Percentiles rank a stretch among this genome's conserved stretches.
These are phyloP conservation scores for Apophysomyces sp. DNA, from an alignment of 371 early-diverging fungal genomes.

Conservation along the genomic window DNA sequence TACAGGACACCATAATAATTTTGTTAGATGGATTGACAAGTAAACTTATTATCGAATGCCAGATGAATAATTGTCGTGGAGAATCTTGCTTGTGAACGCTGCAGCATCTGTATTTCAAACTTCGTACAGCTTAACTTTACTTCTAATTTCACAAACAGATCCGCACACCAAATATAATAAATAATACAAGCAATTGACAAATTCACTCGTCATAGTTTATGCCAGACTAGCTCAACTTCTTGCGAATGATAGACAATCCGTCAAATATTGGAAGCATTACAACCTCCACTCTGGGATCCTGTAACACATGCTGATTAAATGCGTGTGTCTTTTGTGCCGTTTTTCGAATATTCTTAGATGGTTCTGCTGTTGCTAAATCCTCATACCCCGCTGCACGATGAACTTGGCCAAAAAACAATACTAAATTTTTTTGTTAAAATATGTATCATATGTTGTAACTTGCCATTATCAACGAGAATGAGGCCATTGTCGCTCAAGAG, in stretches of 20 bases:
- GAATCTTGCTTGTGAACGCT: too few species aligned
- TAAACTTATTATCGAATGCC: too few species aligned
- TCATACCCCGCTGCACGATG: slow-evolving; percentile 27
- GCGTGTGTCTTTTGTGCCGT: slow-evolving; percentile 44
- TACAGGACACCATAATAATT: too few species aligned
- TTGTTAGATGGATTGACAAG: too few species aligned
- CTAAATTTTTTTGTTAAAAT: slow-evolving; percentile 8
- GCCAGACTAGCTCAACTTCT: slow-evolving; percentile 2
- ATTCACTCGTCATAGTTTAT: too few species aligned
- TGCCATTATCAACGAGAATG: slow-evolving; percentile 61
- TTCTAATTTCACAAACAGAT: too few species aligned
- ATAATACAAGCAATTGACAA: too few species aligned
- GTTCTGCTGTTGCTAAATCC: background rate
- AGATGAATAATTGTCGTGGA: too few species aligned
- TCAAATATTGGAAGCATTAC: slow-evolving; percentile 68
- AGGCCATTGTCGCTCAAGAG: slow-evolving; percentile 50
- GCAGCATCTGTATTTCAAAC: too few species aligned
- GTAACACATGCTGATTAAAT: slow-evolving; percentile 66
- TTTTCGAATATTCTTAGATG: slow-evolving; percentile 31
- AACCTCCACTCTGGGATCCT: slow-evolving; percentile 61
- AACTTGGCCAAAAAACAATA: slow-evolving; percentile 41
- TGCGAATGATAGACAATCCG: slow-evolving; percentile 63
- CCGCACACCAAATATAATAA: too few species aligned
- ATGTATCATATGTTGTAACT: background rate
- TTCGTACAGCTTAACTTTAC: too few species aligned